phyloP scores from a whole-genome alignment of 225 moss, liverwort and hornwort genomes.

The Sphagnum contortum region DNA sequence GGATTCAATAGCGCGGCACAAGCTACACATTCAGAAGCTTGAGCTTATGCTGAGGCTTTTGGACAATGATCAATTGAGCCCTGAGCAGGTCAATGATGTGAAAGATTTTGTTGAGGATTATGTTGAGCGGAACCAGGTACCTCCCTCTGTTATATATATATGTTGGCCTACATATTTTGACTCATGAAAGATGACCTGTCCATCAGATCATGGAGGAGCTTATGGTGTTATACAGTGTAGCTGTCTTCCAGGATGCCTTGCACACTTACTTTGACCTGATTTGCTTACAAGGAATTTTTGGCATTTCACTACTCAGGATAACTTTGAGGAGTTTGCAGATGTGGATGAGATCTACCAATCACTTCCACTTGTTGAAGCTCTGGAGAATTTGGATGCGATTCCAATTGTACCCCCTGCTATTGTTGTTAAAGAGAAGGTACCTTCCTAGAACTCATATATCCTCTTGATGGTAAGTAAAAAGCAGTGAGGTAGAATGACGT shows the following conservation, averaged over 20 bases:
- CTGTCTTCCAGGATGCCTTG: background rate
- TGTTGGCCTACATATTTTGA: background rate
- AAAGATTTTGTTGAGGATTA: slow-evolving; percentile 92
- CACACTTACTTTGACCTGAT: slow-evolving; percentile 1
- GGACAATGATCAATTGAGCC: slow-evolving; percentile 92
- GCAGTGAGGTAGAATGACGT: too few relatives aligned
- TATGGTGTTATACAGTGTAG: background rate
- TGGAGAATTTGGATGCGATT: slow-evolving; percentile 74
- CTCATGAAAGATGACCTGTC: background rate
- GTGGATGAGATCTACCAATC: slow-evolving; percentile 87
- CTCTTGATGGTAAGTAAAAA: too few relatives aligned
- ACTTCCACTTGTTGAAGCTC: slow-evolving; percentile 80
- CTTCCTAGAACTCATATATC: too few relatives aligned
- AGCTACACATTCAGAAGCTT: slow-evolving; percentile 71
- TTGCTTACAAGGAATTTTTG: background rate
- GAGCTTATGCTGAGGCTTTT: slow-evolving; percentile 79
- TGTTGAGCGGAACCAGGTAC: slow-evolving; percentile 94
- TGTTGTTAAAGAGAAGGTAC: slow-evolving; percentile 86
- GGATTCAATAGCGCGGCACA: slow-evolving; percentile 83
- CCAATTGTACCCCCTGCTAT: slow-evolving; percentile 61
- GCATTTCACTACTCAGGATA: slow-evolving; percentile 38
- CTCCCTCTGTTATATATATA: background rate
- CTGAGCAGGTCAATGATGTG: slow-evolving; percentile 84
- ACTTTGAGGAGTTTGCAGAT: slow-evolving; percentile 74
- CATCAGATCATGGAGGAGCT: background rate